Evolutionary conservation across 768 basidiomycete genomes (phyloP).

Genomic region (Amanita jacksonii): DNA sequence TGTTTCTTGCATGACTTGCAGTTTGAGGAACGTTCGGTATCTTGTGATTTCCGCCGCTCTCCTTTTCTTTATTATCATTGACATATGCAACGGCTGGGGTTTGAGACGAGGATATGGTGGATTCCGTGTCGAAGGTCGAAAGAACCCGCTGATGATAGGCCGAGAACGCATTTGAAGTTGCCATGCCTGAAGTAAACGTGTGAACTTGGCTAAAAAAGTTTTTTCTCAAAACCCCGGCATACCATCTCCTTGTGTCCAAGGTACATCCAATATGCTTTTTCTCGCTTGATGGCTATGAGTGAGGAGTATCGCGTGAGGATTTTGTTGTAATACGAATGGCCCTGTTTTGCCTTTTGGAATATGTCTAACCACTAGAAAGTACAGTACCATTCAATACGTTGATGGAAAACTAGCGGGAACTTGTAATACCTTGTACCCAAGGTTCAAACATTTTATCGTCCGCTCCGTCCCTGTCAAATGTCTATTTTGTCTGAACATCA

Average conservation of each 20-base stretch:
- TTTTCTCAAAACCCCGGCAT: background rate
- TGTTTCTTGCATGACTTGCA: conserved; percentile 23
- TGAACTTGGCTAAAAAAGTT: background rate
- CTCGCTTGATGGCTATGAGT: conserved; percentile 41
- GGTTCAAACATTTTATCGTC: conserved; percentile 36
- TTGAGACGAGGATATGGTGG: conserved; percentile 69
- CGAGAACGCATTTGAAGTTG: conserved; percentile 41
- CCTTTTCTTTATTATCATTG: conserved; percentile 54
- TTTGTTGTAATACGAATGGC: conserved; percentile 34
- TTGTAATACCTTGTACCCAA: conserved; percentile 46
- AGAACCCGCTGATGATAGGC: conserved; percentile 64
- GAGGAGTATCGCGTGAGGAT: conserved; percentile 50
- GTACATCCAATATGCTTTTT: conserved; percentile 37
- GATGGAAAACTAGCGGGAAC: background rate
- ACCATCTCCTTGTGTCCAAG: conserved; percentile 47
- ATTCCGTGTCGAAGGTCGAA: conserved; percentile 57
- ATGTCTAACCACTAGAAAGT: conserved; percentile 45
- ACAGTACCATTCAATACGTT: background rate
- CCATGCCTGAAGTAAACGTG: conserved; percentile 38
- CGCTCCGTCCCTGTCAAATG: conserved; percentile 42
- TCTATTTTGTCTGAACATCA: conserved; percentile 42
- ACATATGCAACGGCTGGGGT: conserved; percentile 68
- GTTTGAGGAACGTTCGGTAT: conserved; percentile 20
- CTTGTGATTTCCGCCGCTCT: conserved; percentile 31
- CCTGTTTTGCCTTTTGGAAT: conserved; percentile 43